These are phyloP conservation scores for Botrytis galanthina DNA, from an alignment of 2,329 filamentous ascomycete species.

Conservation along the genomic window DNA sequence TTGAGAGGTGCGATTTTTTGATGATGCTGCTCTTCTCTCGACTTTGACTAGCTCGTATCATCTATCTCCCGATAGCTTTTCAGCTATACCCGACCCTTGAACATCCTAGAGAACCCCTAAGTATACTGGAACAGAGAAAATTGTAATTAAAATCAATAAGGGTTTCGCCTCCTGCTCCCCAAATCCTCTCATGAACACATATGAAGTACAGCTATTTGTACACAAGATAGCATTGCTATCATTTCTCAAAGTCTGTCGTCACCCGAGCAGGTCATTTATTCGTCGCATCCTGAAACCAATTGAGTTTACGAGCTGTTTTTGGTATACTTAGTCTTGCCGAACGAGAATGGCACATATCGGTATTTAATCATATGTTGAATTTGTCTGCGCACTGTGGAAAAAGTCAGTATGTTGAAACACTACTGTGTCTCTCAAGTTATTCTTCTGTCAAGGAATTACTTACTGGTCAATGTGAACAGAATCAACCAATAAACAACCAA, in stretches of 20 bases:
- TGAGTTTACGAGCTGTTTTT: constrained; percentile 52
- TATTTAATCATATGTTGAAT: constrained; percentile 99
- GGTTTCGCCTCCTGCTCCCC: constrained; percentile 21
- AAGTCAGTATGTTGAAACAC: constrained; percentile 22
- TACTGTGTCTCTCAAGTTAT: background rate
- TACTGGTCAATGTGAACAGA: constrained; percentile 91
- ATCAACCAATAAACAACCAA: constrained; percentile 99
- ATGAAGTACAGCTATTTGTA: constrained; percentile 23
- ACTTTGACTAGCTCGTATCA: background rate
- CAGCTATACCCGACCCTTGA: constrained; percentile 14
- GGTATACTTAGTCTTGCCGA: constrained; percentile 81
- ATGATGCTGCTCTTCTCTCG: background rate
- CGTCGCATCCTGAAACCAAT: constrained; percentile 2
- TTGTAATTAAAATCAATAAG: constrained; percentile 31
- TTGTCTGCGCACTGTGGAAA: constrained; percentile 80
- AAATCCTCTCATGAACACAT: constrained; percentile 14
- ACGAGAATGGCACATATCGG: constrained; percentile 90
- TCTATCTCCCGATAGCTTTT: constrained; percentile 18
- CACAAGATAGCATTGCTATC: constrained; percentile 21
- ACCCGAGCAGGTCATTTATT: constrained; percentile 10
- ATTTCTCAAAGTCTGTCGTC: constrained; percentile 12
- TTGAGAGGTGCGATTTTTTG: background rate
- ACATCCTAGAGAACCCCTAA: constrained; percentile 20
- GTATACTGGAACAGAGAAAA: constrained; percentile 27
- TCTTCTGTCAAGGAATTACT: constrained; percentile 40